Evolutionary conservation across 345 rosid species (phyloP).

Genomic region (Bruguiera parviflora): DNA sequence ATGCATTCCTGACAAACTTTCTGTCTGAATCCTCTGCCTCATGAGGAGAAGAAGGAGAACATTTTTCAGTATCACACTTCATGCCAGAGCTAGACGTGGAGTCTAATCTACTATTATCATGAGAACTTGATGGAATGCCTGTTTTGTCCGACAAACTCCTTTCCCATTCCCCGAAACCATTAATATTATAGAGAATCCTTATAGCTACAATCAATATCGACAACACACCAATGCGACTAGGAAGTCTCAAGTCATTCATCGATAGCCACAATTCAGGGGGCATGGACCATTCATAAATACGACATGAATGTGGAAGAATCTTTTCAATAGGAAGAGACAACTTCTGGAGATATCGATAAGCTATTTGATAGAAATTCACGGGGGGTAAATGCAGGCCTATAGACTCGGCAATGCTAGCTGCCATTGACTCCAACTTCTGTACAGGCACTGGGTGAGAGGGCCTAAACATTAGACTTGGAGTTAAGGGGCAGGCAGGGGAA

Average conservation of each 20-base stretch:
- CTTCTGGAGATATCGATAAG: conserved; percentile 49
- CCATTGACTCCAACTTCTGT: conserved; percentile 53
- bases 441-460: conserved; percentile 46
- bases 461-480: conserved; percentile 56
- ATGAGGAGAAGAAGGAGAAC: conserved; percentile 22
- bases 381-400: conserved; percentile 68
- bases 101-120: conserved; percentile 17
- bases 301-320: conserved; percentile 54
- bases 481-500: conserved; percentile 58
- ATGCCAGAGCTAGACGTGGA: conserved; percentile 10
- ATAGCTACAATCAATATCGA: conserved; percentile 56
- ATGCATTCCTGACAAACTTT: conserved; percentile 18
- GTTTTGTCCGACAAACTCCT: conserved; percentile 30
- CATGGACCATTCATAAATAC: conserved; percentile 60
- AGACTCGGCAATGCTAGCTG: conserved; percentile 58
- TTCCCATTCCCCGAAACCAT: conserved; percentile 75
- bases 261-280: conserved; percentile 78
- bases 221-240: conserved; percentile 60
- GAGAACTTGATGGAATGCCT: conserved; percentile 16
- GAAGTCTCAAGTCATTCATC: conserved; percentile 52
- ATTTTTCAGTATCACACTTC: conserved; percentile 15
- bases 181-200: conserved; percentile 51
- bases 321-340: conserved; percentile 52
- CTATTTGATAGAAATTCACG: conserved; percentile 64
- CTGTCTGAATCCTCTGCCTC: conserved; percentile 27